These are phyloP conservation scores for Datura wrightii DNA, from an alignment of 257 asterid species.

Conservation along the genomic window DNA sequence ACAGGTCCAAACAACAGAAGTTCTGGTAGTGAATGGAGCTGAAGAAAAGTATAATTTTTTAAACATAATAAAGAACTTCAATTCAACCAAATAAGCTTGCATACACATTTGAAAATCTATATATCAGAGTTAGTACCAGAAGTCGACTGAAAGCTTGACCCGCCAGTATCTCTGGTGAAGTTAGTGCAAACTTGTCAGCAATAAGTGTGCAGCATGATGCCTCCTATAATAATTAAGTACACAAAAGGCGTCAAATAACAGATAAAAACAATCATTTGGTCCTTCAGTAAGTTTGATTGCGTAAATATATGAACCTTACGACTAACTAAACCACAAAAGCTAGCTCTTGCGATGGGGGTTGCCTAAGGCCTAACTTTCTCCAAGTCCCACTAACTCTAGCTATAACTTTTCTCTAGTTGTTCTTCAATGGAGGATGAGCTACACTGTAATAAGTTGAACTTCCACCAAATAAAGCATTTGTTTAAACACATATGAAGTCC, in stretches of 20 bases:
- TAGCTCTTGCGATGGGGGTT: neutral
- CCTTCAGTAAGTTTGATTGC: neutral
- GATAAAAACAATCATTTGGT: conserved; percentile 2
- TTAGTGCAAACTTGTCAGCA: conserved; percentile 63
- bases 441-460: neutral
- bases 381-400: neutral
- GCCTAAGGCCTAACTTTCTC: neutral
- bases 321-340: neutral
- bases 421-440: neutral
- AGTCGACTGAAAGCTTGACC: conserved; percentile 83
- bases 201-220: conserved; percentile 72
- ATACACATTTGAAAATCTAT: neutral
- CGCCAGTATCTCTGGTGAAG: conserved; percentile 72
- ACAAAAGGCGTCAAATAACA: neutral
- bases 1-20: neutral
- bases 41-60: neutral
- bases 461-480: neutral
- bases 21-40: conserved; percentile 1
- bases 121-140: conserved; percentile 52
- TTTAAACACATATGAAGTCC: neutral
- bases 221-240: conserved; percentile 53
- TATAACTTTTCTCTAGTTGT: neutral
- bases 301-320: neutral
- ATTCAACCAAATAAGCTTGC: neutral
- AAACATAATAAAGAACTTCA: neutral